Base-by-base conservation (phyloP, 1,284 basidiomycete species). In the Microbotryomycetes sp. region DNA sequence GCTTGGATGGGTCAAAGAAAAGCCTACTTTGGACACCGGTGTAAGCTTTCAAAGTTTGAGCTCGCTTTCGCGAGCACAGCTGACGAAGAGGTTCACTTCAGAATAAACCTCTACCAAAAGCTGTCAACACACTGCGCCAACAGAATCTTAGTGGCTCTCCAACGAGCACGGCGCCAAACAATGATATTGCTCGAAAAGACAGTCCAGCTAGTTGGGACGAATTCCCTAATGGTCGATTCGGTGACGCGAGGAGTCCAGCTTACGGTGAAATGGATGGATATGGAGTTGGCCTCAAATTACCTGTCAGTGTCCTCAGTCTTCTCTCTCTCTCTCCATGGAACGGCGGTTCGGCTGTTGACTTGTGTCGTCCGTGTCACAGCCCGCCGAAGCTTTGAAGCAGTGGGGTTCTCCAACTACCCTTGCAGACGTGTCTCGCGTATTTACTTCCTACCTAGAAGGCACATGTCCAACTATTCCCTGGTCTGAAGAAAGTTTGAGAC, bases 261-360 rank as follows among this genome's bases (percentile, higher is more conserved):
- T 98, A 96, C 71, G 94, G 94, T 73, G 96, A 98, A 77, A 80
- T 97, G 60, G 94, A 98, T 73, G 93, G 92, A 3, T 97, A 94
- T 75, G 81, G 81, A 49, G 77, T 77, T 57, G 80, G 80, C 49
- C 72, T 82, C 62, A 81, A 80, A 68, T 76, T 75, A 51, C 78
- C 77, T 3, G 76, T 76, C 58, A 67, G 74, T 59, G 19, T 71
- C 26, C n/a, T 16, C 51, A n/a, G 25, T 26, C 3, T 19, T 19
- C n/a, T 49, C 16, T 23, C 30, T 62, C 9, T 22, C n/a, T 3
- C 29, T 29, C 5, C n/a, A 36, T 47, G 22, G 49, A 25, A 32
- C 85, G 78, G 42, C 23, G 50, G 56, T 59, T 67, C 51, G 68
- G 69, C 69, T 72, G 70, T 52, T 56, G 65, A 53, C 72, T 70